These are phyloP conservation scores for Coemansia sp. DNA, from an alignment of 192 early-diverging fungal species.

Conservation along the genomic window DNA sequence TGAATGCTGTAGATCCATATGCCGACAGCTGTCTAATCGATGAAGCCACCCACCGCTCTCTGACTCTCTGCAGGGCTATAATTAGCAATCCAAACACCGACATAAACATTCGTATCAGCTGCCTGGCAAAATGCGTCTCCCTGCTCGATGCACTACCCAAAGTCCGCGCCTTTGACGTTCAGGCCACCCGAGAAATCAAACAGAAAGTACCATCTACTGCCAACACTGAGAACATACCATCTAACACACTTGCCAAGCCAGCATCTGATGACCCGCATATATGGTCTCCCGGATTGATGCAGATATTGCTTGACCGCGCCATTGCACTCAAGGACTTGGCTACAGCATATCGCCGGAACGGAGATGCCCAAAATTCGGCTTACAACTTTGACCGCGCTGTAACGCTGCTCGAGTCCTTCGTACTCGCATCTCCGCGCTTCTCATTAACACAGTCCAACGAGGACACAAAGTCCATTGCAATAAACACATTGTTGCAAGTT, in stretches of 20 bases:
- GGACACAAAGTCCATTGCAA: neutral
- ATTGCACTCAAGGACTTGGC: slow-evolving; percentile 19
- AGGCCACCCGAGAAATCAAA: neutral
- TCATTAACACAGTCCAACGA: neutral
- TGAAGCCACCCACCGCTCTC: slow-evolving; percentile 11
- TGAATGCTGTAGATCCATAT: slow-evolving; percentile 2
- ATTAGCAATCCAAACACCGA: slow-evolving; percentile 16
- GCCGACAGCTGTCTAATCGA: slow-evolving; percentile 19
- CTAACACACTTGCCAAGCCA: neutral
- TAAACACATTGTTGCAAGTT: neutral
- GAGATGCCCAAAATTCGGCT: slow-evolving; percentile 17
- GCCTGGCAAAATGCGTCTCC: slow-evolving; percentile 15
- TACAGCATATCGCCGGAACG: slow-evolving; percentile 11
- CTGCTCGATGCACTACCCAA: slow-evolving; percentile 14
- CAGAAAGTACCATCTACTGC: neutral
- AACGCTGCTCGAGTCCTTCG: slow-evolving; percentile 12
- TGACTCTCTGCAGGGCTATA: slow-evolving; percentile 17
- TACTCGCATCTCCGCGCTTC: neutral
- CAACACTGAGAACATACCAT: neutral
- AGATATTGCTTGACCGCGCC: slow-evolving; percentile 15
- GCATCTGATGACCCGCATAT: neutral
- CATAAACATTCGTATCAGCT: neutral
- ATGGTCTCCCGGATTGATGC: neutral
- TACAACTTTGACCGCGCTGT: slow-evolving; percentile 27
- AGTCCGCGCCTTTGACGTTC: slow-evolving; percentile 12